Percentiles rank a stretch among this genome's conserved stretches.
phyloP scores from a whole-genome alignment of 208 protist genomes.

The Wallacemonas sp. region DNA sequence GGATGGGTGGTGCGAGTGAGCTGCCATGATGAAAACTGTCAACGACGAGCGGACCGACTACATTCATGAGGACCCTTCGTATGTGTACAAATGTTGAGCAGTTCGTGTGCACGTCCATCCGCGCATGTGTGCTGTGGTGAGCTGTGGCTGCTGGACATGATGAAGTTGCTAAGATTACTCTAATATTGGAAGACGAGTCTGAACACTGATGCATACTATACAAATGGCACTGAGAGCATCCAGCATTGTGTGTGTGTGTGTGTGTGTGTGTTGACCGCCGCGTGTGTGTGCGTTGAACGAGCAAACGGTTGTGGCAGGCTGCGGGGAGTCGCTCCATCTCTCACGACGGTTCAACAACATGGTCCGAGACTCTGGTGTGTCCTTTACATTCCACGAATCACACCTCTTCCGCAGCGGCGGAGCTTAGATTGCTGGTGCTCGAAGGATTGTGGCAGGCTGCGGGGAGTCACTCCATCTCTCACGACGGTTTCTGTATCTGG shows the following conservation, averaged over 20 bases:
- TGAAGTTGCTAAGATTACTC: slow-evolving; percentile 9
- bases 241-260: too few species aligned
- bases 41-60: slow-evolving; percentile 29
- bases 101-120: background rate
- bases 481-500: too few species aligned
- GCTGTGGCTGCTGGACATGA: background rate
- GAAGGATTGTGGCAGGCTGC: too few species aligned
- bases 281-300: background rate
- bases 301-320: too few species aligned
- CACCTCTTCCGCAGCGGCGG: too few species aligned
- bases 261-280: too few species aligned
- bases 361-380: too few species aligned
- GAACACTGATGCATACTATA: background rate
- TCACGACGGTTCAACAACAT: too few species aligned
- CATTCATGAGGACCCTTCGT: slow-evolving; percentile 23
- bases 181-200: slow-evolving; percentile 4
- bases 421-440: too few species aligned
- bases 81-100: slow-evolving; percentile 34
- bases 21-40: slow-evolving; percentile 26
- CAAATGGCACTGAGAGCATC: background rate
- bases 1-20: background rate
- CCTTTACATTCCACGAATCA: too few species aligned
- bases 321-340: too few species aligned
- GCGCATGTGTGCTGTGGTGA: background rate
- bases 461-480: too few species aligned